Conservation (phyloP, 1,139 yeast genomes). For the Komagataea norvegica region DNA sequence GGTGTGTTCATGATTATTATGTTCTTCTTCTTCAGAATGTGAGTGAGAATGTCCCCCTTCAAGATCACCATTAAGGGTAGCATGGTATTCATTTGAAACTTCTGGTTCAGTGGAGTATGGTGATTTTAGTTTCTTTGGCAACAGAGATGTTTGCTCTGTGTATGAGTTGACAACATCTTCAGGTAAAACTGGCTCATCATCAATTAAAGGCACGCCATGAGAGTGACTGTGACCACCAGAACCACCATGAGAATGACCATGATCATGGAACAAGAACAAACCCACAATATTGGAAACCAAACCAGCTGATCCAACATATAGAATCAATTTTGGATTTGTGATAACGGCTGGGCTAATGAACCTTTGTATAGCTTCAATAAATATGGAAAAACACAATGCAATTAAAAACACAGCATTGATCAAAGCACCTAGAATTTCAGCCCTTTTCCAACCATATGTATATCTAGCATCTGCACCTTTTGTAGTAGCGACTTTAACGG, state of each 20-base stretch:
- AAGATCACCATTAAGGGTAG: conserved; percentile 7
- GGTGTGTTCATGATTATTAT: conserved; percentile 34
- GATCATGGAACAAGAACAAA: conserved; percentile 83
- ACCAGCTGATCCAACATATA: conserved; percentile 81
- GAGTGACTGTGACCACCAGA: conserved; percentile 42
- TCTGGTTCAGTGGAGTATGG: conserved; percentile 14
- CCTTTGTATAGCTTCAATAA: conserved; percentile 89
- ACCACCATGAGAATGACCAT: conserved; percentile 62
- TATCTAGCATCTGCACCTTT: conserved; percentile 81
- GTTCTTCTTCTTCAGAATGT: conserved; percentile 8
- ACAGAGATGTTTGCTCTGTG: conserved; percentile 18
- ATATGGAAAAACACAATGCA: conserved; percentile 88
- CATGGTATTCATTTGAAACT: conserved; percentile 13
- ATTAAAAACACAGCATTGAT: conserved; percentile 88
- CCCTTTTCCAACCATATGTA: conserved; percentile 96
- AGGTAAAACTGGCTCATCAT: conserved; percentile 34
- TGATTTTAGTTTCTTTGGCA: conserved; percentile 5
- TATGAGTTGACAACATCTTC: conserved; percentile 27
- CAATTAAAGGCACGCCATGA: conserved; percentile 26
- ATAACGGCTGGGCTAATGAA: conserved; percentile 77
- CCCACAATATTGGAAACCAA: conserved; percentile 80
- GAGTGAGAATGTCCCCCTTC: conserved; percentile 10
- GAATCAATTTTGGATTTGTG: conserved; percentile 71
- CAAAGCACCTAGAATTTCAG: conserved; percentile 90
- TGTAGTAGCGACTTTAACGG: conserved; percentile 82